Evolutionary conservation across 2,329 filamentous ascomycete genomes (phyloP), one percentile per base, ranked within the genome.

Genomic region (Catunica adiposa): DNA sequence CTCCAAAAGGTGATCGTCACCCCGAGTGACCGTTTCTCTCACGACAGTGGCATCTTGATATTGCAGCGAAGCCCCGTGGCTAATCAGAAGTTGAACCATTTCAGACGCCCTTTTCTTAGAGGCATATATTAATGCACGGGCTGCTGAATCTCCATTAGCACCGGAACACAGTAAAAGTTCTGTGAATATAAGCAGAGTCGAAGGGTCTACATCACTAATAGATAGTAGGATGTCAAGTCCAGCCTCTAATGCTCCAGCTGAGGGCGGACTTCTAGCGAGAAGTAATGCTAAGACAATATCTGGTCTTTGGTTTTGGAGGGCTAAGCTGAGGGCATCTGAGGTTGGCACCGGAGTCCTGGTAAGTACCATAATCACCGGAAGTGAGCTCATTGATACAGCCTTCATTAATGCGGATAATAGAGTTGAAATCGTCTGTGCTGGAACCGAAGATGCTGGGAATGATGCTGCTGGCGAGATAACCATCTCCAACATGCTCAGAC

Each of bases 141-240:
- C 70, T 0, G 77, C 65, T 1, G 69, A 66, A 14, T 76, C 71
- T 1, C 79, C 79, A 11, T 69, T 67, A 1, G 78, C 77, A 0
- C 79, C 78, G 1, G 75, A 77, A 54, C 78, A 80, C 1, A 83
- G 68, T 1, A 83, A 62, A 2, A 79, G 66, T 62, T 82, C 77
- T 0, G 20, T 74, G 69, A 59, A 82, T 66, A 1, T 70, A 69
- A 44, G 76, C 64, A 61, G 76, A 79, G 31, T 73, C 71, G 29
- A 71, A 0, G 73, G 71, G 4, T 69, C 69, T 17, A 77, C 68
- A 1, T 71, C 70, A 1, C 70, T 62, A 51, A 74, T 71, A 1
- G 68, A 63, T 57, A 76, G 70, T 1, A 80, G 65, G 3, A 69
- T 63, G 1, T 67, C 66, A 42, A 82, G 77, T 9, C 76, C 74